phyloP scores from a whole-genome alignment of 2,329 filamentous ascomycete species.

The Penicillium sp. region DNA sequence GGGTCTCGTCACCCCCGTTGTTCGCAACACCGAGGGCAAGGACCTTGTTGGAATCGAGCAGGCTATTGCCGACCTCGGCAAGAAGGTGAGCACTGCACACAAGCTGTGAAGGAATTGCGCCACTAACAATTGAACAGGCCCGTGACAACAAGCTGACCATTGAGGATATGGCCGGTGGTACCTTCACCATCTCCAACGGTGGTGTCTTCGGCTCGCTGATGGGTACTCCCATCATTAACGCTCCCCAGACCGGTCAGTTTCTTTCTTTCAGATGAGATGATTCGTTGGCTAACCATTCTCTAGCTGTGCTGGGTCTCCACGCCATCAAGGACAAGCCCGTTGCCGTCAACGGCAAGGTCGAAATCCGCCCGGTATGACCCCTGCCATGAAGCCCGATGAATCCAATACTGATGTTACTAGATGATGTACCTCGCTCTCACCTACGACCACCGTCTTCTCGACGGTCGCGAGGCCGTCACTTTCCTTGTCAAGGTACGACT shows the following conservation, averaged over 20 bases:
- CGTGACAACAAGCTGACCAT: slow-evolving; percentile 96
- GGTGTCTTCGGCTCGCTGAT: slow-evolving; percentile 96
- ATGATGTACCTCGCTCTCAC: slow-evolving; percentile 99
- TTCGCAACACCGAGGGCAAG: slow-evolving; percentile 87
- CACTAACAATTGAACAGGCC: slow-evolving; percentile 59
- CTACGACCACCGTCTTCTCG: slow-evolving; percentile 94
- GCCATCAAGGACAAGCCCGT: slow-evolving; percentile 95
- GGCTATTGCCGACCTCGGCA: slow-evolving; percentile 88
- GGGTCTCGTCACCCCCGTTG: slow-evolving; percentile 93
- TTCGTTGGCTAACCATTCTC: slow-evolving; percentile 5
- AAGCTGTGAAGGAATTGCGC: not conserved
- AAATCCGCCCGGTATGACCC: slow-evolving; percentile 72
- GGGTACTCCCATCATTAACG: slow-evolving; percentile 98
- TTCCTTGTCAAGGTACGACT: slow-evolving; percentile 78
- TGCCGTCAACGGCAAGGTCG: slow-evolving; percentile 87
- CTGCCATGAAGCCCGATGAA: not conserved
- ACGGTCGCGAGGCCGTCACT: slow-evolving; percentile 92
- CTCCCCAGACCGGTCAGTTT: slow-evolving; percentile 74
- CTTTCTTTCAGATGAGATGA: not conserved
- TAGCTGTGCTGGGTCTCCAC: slow-evolving; percentile 83
- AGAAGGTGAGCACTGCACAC: slow-evolving; percentile 67
- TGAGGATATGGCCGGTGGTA: slow-evolving; percentile 98
- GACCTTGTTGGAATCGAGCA: slow-evolving; percentile 88
- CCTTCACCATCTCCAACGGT: slow-evolving; percentile 96
- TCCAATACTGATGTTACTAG: slow-evolving; percentile 30